Evolutionary conservation across 2,329 filamentous ascomycete genomes (phyloP), one percentile per base, ranked within the genome.

Genomic region (Grosmannia huntii): DNA sequence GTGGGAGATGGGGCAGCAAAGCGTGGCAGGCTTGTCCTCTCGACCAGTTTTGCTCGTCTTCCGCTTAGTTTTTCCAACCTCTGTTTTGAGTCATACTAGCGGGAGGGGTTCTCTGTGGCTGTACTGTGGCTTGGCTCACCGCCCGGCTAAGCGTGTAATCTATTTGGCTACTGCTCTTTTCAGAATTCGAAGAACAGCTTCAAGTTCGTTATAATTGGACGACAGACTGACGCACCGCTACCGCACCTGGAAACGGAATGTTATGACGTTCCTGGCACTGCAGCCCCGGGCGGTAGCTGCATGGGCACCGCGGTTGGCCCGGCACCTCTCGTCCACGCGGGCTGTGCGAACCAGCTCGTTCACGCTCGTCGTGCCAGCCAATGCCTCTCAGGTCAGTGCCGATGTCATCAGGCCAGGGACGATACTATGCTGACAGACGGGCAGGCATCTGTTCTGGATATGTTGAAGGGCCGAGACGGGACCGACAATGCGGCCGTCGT

Each of bases 401-500:
- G n/a, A n/a, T n/a, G n/a, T n/a, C 9, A n/a, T 28, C 27, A n/a
- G 5, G 14, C 28, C 51, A 33, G 25, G 19, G 6, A 44, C 21
- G 11, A 28, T 16, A 28, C 16, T 4, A 5, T 16, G 31, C 33
- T 41, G 16, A 31, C 28, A 14, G 36, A 4, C 33, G n/a, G 9
- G 21, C 19, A 65, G 64, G 14, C 50, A 48, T 25, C 51, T 6
- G 57, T 64, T n/a, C 38, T 65, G n/a, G 52, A 60, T 21, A 31
- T n/a, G 12, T 49, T 65, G 28, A 46, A 38, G 33, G 19, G 31
- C 12, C 33, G 55, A 16, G 36, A 14, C 38, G 7, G 60, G 60
- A 12, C 68, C 71, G 48, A 77, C 55, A 46, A 62, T 62, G 75
- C 73, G 7, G 74, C 75, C 19, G 73, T 81, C 25, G 68, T 83